These are phyloP conservation scores for Inonotus obliquus DNA, from an alignment of 1,284 basidiomycete species.

Conservation along the genomic window DNA sequence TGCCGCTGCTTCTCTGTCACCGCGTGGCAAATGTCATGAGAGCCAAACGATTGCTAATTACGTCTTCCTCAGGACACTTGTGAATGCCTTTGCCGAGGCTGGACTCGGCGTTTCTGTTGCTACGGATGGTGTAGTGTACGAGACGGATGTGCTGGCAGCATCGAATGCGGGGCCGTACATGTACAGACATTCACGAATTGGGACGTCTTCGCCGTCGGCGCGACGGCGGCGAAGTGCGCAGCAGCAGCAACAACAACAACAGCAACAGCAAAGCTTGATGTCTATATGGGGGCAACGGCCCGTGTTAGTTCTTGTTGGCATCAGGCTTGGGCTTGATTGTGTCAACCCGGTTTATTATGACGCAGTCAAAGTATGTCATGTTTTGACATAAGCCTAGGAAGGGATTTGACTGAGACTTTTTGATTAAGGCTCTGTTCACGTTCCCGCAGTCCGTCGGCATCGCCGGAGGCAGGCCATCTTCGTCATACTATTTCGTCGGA, in stretches of 20 bases:
- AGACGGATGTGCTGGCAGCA: constrained; percentile 81
- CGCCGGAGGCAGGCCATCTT: constrained; percentile 90
- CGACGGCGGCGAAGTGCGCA: constrained; percentile 11
- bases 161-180: constrained; percentile 43
- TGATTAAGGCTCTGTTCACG: constrained; percentile 71
- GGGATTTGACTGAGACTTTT: not conserved
- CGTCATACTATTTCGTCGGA: constrained; percentile 97
- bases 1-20: constrained; percentile 2
- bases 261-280: constrained; percentile 11
- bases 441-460: constrained; percentile 96
- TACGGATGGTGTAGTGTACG: constrained; percentile 80
- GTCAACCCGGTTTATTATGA: constrained; percentile 96
- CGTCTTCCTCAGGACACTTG: constrained; percentile 52
- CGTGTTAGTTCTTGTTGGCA: constrained; percentile 83
- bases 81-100: constrained; percentile 76
- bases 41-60: not conserved
- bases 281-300: constrained; percentile 75
- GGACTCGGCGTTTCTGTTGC: constrained; percentile 82
- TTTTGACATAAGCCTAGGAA: not conserved
- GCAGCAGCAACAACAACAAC: constrained; percentile 6
- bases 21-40: not conserved
- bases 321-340: constrained; percentile 86
- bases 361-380: constrained; percentile 73
- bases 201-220: constrained; percentile 12
- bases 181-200: constrained; percentile 18